Evolutionary conservation across 2,329 filamentous ascomycete species (phyloP), one percentile per base, ranked within the genome.

Genomic region (Alternaria gaisen): DNA sequence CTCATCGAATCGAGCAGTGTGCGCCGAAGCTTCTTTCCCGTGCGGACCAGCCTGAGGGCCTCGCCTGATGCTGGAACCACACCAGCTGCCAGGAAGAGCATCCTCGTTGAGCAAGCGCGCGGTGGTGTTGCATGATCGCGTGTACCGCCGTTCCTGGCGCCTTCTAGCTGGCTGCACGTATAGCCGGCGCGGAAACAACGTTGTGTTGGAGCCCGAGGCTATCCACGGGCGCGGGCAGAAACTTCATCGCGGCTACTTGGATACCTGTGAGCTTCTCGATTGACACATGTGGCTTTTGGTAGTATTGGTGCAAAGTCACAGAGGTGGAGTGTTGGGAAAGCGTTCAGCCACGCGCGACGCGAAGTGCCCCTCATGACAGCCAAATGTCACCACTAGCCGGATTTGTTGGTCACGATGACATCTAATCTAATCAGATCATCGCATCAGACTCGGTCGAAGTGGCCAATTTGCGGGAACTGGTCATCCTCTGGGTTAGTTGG

Each of bases 371-470:
- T 54, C 56, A 38, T 34, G 24, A 43, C 56, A 36, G 20, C 32
- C 20, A 18, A n/a, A 22, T 22, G 28, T 12, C 36, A 41, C 12
- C 40, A 36, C 57, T 56, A 63, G 46, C 43, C 36, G 32, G 40
- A 28, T 44, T 24, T 32, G n/a, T 12, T 42, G 20, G 38, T 52
- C 40, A 61, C 50, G 20, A 32, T 46, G 53, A 47, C 58, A 62
- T 60, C 53, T 63, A 65, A 65, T 65, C 63, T 65, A 60, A 65
- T 65, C 63, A 55, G 60, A 65, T 65, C 40, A 57, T 60, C 63
- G 57, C 44, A 43, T 18, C 36, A 51, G 12, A 1, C 44, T 60
- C 57, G 44, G 42, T 40, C 18, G 32, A 58, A 14, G 32, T 50
- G 40, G 18, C 22, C 10, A 40, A 40, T 20, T 26, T 18, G 26